phyloP scores from a whole-genome alignment of 495 filamentous ascomycete genomes.

The Annulohypoxylon bovei region DNA sequence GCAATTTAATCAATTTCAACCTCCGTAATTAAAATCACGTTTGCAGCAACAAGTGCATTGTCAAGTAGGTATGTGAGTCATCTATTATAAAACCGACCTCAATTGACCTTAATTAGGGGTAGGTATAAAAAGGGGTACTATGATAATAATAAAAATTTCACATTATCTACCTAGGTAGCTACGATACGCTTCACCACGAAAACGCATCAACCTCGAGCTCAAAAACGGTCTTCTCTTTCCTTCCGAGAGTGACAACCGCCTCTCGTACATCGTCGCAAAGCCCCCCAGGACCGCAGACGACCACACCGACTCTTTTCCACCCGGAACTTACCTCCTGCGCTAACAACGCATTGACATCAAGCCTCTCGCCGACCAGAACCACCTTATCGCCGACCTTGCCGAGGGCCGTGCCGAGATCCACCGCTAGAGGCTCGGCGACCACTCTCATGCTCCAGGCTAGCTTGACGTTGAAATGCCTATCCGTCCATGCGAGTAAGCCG shows the following conservation, averaged over 20 bases:
- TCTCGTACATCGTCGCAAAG: conserved; percentile 27
- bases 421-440: conserved; percentile 26
- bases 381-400: conserved; percentile 41
- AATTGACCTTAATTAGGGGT: no score
- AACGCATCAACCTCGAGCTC: conserved; percentile 31
- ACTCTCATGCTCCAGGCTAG: conserved; percentile 50
- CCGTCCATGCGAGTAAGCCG: conserved; percentile 19
- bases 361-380: conserved; percentile 45
- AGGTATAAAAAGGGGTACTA: neutral
- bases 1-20: neutral
- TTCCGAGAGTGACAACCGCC: conserved; percentile 11
- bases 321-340: conserved; percentile 41
- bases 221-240: conserved; percentile 16
- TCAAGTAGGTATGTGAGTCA: neutral
- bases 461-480: conserved; percentile 51
- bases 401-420: conserved; percentile 40
- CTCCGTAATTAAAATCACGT: no score
- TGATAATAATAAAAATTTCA: neutral
- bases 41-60: neutral
- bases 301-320: conserved; percentile 49
- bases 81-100: no score
- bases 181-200: conserved; percentile 18
- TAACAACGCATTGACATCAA: conserved; percentile 44
- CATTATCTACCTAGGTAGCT: neutral
- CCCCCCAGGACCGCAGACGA: conserved; percentile 48